Evolutionary conservation across 306 rosid genomes (phyloP).

Genomic region (Geum urbanum): DNA sequence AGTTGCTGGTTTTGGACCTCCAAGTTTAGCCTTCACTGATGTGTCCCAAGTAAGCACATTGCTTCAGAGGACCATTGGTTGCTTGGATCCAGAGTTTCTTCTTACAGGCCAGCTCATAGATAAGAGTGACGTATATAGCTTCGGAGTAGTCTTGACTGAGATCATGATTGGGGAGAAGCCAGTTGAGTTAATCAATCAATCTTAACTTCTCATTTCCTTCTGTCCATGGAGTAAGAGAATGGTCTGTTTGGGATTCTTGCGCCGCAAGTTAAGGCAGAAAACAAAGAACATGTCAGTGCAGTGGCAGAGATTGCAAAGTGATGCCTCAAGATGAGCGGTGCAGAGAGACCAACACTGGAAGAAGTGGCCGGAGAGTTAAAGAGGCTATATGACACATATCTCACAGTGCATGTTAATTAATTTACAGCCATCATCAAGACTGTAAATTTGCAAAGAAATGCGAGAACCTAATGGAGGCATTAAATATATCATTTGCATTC

Average conservation of each 20-base stretch:
- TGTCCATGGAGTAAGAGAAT: not conserved
- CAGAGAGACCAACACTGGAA: conserved; percentile 12
- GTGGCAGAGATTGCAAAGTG: conserved; percentile 17
- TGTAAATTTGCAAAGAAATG: not conserved
- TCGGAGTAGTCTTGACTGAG: not conserved
- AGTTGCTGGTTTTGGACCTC: not conserved
- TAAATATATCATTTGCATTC: not conserved
- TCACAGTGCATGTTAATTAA: not conserved
- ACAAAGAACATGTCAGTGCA: not conserved
- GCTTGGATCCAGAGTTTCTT: conserved; percentile 12
- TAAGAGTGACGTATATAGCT: conserved; percentile 18
- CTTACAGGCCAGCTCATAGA: conserved; percentile 1
- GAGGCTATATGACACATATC: not conserved
- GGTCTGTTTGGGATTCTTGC: not conserved
- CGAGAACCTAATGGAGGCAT: not conserved
- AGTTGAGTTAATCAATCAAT: not conserved
- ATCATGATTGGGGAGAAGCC: conserved; percentile 8
- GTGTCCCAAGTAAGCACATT: conserved; percentile 7
- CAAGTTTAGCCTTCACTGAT: not conserved
- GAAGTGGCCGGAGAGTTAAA: conserved; percentile 2
- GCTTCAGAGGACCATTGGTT: conserved; percentile 5
- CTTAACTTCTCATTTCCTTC: conserved; percentile 6
- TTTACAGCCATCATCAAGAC: not conserved
- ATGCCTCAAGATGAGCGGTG: conserved; percentile 2
- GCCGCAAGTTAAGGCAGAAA: not conserved